A percentile compares a stretch with the other conserved stretches of the same genome.
These are phyloP conservation scores for Eutrema yunnanense DNA, from an alignment of 345 rosid genomes.

Conservation along the genomic window DNA sequence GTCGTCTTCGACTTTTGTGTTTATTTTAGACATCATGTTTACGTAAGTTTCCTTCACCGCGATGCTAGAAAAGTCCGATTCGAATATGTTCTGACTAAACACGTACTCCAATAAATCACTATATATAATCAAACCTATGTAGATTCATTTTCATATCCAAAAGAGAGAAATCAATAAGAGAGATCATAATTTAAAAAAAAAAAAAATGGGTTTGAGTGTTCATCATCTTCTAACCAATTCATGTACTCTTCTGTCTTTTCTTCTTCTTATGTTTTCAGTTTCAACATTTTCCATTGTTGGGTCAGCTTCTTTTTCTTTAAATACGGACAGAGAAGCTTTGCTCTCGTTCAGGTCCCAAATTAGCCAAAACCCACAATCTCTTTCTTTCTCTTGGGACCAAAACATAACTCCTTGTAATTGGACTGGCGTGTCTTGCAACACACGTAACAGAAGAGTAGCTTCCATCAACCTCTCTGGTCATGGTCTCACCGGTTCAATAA, in stretches of 20 bases:
- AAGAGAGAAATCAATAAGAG: background rate
- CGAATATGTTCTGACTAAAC: background rate
- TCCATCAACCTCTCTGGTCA: slow-evolving; percentile 31
- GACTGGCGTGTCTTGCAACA: slow-evolving; percentile 45
- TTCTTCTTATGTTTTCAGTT: background rate
- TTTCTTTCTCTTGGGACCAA: slow-evolving; percentile 37
- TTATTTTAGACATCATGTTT: background rate
- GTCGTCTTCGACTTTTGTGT: background rate
- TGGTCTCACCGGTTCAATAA: slow-evolving; percentile 34
- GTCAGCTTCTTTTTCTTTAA: slow-evolving; percentile 21
- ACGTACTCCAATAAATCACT: background rate
- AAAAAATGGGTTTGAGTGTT: slow-evolving; percentile 7
- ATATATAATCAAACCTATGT: slow-evolving; percentile 1
- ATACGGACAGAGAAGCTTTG: slow-evolving; percentile 40
- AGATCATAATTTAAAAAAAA: background rate
- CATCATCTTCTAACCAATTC: background rate
- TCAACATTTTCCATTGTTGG: background rate
- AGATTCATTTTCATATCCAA: background rate
- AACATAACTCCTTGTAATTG: slow-evolving; percentile 40
- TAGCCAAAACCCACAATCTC: slow-evolving; percentile 1
- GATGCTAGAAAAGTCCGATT: background rate
- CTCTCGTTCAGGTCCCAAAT: slow-evolving; percentile 40
- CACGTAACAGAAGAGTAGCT: slow-evolving; percentile 29
- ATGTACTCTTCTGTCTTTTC: background rate
- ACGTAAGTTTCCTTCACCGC: background rate